Base-by-base conservation (phyloP, 495 filamentous ascomycete genomes). In the Trypethelium eluteriae region DNA sequence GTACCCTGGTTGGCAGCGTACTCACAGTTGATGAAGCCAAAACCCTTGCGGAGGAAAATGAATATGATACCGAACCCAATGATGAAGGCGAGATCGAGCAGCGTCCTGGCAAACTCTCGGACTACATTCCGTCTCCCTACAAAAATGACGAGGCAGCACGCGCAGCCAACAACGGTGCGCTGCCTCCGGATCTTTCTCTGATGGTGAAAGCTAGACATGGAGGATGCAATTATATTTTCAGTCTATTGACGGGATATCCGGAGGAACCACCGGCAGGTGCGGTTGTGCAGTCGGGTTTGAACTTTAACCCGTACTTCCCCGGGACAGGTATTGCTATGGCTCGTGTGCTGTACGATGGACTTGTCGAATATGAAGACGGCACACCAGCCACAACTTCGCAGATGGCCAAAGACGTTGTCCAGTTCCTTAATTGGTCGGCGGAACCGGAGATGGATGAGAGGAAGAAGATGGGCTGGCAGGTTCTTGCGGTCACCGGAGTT, bases 261-360 rank as follows among this genome's bases (percentile, higher is more conserved):
- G 94, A 99, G 72, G 93, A 99, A 81, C 85, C 92, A 61, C 94
- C 94, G 12, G 89, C 94, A 49, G 94, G 94, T 72, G 91, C 87
- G 68, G 77, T 80, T 67, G 85, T 99, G 70, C 83, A 84, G 66
- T 84, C 86, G 67, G 94, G 94, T 69, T 86, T 99, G 76, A 96
- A 98, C 85, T 99, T 99, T 86, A 99, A 99, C 86, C 94, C 94
- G 38, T 99, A 97, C 83, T 99, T 99, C 86, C 94, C 94, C 63
- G 95, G 95, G 72, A 98, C 94, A 69, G 94, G 92, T 72, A 99
- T 99, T 78, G 95, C 90, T 72, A 99, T 99, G 95, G 92, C 88
- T 72, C 93, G 95, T 83, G 93, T 97, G 66, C 85, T 99, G 56
- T 99, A 93, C 80, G 93, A 99, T 71, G 95, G 93, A 66, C 80